Percentiles rank a stretch among this genome's conserved stretches.
phyloP scores from a whole-genome alignment of 2,329 filamentous ascomycete species.

The Pyrenophora teres region DNA sequence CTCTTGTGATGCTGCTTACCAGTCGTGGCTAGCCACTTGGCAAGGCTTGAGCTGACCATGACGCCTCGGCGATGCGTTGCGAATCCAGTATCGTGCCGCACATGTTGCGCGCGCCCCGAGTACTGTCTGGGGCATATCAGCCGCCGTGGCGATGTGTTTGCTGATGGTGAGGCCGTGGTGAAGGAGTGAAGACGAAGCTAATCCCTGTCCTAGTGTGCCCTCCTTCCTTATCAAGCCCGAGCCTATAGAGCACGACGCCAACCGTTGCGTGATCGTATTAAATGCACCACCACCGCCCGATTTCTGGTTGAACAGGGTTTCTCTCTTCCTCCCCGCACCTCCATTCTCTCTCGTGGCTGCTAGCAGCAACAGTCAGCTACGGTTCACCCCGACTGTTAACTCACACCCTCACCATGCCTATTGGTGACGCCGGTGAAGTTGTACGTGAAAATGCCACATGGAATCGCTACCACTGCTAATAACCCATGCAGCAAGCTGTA shows the following conservation, averaged over 20 bases:
- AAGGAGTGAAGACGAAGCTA: slow-evolving; percentile 2
- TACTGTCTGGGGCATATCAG: slow-evolving; percentile 15
- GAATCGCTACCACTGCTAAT: slow-evolving; percentile 11
- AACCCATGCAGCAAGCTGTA: slow-evolving; percentile 26
- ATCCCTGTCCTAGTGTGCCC: slow-evolving; percentile 13
- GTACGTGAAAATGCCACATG: slow-evolving; percentile 17
- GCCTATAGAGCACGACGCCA: slow-evolving; percentile 11
- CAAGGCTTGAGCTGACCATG: slow-evolving; percentile 14
- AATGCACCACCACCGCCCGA: slow-evolving; percentile 13
- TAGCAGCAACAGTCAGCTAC: slow-evolving; percentile 6
- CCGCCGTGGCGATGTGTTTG: slow-evolving; percentile 25
- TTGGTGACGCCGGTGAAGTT: slow-evolving; percentile 31
- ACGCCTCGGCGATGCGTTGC: slow-evolving; percentile 19
- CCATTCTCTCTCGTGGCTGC: slow-evolving; percentile 5
- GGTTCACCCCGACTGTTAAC: neutral
- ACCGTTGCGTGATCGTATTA: slow-evolving; percentile 13
- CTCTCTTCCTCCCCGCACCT: slow-evolving; percentile 21
- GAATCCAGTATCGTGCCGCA: slow-evolving; percentile 15
- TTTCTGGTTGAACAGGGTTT: slow-evolving; percentile 13
- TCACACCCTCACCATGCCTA: slow-evolving; percentile 33
- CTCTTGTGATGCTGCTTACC: slow-evolving; percentile 18
- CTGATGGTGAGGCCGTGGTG: slow-evolving; percentile 13
- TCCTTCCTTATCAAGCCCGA: slow-evolving; percentile 19
- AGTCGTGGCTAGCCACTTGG: slow-evolving; percentile 19
- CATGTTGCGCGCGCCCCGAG: slow-evolving; percentile 7